Conservation (phyloP, 805 yeast genomes). For the Candida hungchunana region DNA sequence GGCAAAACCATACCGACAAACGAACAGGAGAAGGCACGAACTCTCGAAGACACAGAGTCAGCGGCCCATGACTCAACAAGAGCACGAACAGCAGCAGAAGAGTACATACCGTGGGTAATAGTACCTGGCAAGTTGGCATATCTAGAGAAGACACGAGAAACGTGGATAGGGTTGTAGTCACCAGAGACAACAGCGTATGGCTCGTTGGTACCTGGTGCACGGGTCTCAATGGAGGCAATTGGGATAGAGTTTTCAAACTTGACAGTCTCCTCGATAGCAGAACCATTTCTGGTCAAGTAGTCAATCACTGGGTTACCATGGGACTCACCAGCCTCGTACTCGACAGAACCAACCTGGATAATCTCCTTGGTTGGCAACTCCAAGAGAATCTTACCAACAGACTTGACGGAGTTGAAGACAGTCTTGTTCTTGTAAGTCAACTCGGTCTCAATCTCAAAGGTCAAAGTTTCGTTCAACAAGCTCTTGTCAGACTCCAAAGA, state of each 20-base stretch:
- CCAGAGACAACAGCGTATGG: slow-evolving; percentile 97
- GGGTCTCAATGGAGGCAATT: slow-evolving; percentile 53
- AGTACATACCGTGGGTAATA: slow-evolving; percentile 98
- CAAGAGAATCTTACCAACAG: slow-evolving; percentile 78
- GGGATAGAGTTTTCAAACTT: slow-evolving; percentile 88
- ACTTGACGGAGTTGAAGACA: slow-evolving; percentile 73
- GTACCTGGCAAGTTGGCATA: slow-evolving; percentile 96
- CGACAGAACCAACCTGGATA: slow-evolving; percentile 75
- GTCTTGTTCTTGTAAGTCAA: slow-evolving; percentile 74
- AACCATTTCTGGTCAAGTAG: slow-evolving; percentile 87
- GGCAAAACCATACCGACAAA: slow-evolving; percentile 98
- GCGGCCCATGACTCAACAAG: slow-evolving; percentile 99
- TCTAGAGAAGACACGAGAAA: slow-evolving; percentile 87
- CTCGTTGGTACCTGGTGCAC: slow-evolving; percentile 94
- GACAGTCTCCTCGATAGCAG: slow-evolving; percentile 90
- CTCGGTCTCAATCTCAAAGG: slow-evolving; percentile 84
- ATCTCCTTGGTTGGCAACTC: slow-evolving; percentile 92
- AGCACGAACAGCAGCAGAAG: slow-evolving; percentile 92
- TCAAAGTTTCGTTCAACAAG: slow-evolving; percentile 72
- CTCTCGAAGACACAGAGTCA: slow-evolving; percentile 91
- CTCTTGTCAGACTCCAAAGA: slow-evolving; percentile 70
- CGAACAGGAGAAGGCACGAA: slow-evolving; percentile 85
- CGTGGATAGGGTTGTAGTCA: slow-evolving; percentile 98
- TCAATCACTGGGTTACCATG: slow-evolving; percentile 98
- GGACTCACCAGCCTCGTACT: slow-evolving; percentile 86